Percentiles rank a stretch among this genome's conserved stretches.
phyloP scores from a whole-genome alignment of 225 moss, liverwort and hornwort genomes.

The Pseudoscleropodium purum region DNA sequence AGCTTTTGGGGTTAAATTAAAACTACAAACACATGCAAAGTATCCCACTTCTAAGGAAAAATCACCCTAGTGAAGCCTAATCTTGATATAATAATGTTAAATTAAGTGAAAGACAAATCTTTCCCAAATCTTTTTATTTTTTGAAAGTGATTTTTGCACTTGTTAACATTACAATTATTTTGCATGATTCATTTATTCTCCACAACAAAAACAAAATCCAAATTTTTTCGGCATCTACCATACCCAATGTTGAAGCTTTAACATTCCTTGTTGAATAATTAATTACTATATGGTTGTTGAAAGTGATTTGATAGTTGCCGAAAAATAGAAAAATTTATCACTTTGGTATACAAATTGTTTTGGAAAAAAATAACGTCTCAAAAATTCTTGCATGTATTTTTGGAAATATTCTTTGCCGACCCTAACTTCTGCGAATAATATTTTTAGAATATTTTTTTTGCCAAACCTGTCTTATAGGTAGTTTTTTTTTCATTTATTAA shows the following conservation, averaged over 20 bases:
- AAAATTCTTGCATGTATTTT: accelerated
- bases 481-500: too few species aligned
- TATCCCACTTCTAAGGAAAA: too few species aligned
- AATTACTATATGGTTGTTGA: accelerated
- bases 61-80: too few species aligned
- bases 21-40: neutral
- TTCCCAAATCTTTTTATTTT: neutral
- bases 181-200: too few species aligned
- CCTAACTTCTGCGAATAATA: accelerated
- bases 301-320: too few species aligned
- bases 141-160: neutral
- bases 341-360: accelerated
- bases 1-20: neutral
- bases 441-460: neutral
- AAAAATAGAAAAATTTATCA: neutral
- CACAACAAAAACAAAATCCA: accelerated
- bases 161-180: neutral
- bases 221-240: accelerated
- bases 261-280: accelerated
- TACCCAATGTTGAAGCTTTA: accelerated
- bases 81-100: neutral
- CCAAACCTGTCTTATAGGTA: neutral
- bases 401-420: neutral
- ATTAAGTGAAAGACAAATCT: neutral
- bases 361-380: neutral